These are phyloP conservation scores for Cercospora zeina DNA, from an alignment of 2,329 filamentous ascomycete species.

Conservation along the genomic window DNA sequence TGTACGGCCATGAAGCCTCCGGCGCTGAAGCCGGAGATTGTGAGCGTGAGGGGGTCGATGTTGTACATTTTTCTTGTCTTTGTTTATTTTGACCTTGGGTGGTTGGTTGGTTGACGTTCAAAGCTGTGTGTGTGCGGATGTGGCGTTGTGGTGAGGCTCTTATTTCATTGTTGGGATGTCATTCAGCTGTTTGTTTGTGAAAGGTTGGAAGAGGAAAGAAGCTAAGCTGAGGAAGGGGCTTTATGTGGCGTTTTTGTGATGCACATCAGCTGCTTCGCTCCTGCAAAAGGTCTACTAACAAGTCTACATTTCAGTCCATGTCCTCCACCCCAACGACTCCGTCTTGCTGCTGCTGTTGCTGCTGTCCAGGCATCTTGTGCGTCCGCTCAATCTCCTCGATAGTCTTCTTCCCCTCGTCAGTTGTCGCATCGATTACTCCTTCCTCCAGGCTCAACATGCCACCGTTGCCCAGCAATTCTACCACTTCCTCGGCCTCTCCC, in stretches of 20 bases:
- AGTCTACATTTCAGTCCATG: conserved; percentile 31
- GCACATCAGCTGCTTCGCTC: not conserved
- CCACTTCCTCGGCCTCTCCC: conserved; percentile 80
- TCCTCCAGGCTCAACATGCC: conserved; percentile 89
- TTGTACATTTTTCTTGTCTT: conserved; percentile 10
- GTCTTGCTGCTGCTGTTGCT: conserved; percentile 49
- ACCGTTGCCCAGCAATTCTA: conserved; percentile 76
- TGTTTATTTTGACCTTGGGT: not conserved
- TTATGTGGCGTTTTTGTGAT: not conserved
- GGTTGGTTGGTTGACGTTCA: no score
- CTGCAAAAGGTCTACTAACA: not conserved
- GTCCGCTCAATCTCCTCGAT: conserved; percentile 58
- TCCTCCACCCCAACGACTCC: conserved; percentile 48
- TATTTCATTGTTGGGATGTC: not conserved
- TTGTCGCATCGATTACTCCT: conserved; percentile 85
- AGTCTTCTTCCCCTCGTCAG: conserved; percentile 41
- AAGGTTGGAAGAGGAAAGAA: not conserved
- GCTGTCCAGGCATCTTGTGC: conserved; percentile 76
- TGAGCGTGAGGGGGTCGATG: conserved; percentile 15
- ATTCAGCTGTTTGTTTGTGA: not conserved
- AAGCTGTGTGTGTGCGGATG: not conserved
- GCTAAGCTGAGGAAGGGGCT: not conserved
- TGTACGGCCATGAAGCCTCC: conserved; percentile 24
- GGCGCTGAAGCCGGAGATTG: conserved; percentile 23
- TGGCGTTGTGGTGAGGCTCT: not conserved